Base-by-base conservation (phyloP, 129 eudicot genomes). In the Calendula officinalis region DNA sequence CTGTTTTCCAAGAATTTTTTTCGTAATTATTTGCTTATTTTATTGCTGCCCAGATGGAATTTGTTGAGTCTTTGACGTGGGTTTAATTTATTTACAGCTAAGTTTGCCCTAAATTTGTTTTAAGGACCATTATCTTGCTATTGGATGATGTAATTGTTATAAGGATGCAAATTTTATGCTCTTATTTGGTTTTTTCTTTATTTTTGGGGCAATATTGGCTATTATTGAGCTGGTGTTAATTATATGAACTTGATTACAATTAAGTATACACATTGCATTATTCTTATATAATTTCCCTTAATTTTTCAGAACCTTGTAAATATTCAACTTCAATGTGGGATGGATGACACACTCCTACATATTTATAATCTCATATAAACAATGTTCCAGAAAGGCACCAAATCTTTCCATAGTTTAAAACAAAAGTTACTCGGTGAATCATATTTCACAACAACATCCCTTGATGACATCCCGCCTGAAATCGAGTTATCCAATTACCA, bases 401-500 rank as follows among this genome's bases (percentile, higher is more conserved):
- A 76, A 67, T 54, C 82, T 38, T 79, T 82, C 61, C 74, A 67
- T 40, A 57, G 73, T 49, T 76, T 87, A 34, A 83, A 79, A 67
- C 69, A 86, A 83, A 87, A 78, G 65, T 27, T 79, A 67, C 82
- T 40, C 15, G 77, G 76, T 47, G 76, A 72, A 51, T 72, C 97
- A 45, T 76, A 86, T 54, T 66, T 78, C 54, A 53, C 79, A 10
- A 54, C 79, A 17, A 52, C 34, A 17, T 72, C 78, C 62, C 82
- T 84, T 51, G 44, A 73, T 55, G 87, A 78, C 46, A 63, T 69
- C 5, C 74, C 75, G 64, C 89, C 83, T 30, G 96, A 80, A 86
- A 91, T 91, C 36, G 90, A 91, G 68, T 68, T 91, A 62, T 91
- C 98, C 3, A 86, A 80, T 60, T 91, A 91, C 58, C 85, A 80